A percentile compares a stretch with the other conserved stretches of the same genome.
phyloP scores from a whole-genome alignment of 176 grass and related monocot genomes.

The Avena atlantica region DNA sequence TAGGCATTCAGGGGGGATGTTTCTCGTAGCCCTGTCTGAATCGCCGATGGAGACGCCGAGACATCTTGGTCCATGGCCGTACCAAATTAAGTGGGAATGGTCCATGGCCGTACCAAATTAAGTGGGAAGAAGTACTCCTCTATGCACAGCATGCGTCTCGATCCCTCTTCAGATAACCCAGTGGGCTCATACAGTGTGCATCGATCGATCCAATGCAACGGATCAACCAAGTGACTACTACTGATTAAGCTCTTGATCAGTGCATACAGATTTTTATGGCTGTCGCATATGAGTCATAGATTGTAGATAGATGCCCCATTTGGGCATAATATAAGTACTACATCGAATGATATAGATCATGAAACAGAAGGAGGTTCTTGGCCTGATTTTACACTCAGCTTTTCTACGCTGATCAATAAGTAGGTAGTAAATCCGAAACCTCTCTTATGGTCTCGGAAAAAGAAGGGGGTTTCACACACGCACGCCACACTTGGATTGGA shows the following conservation, averaged over 20 bases:
- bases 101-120: background rate
- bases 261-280: background rate
- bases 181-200: background rate
- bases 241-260: background rate
- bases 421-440: slow-evolving; percentile 33
- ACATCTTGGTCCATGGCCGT: background rate
- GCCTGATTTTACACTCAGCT: slow-evolving; percentile 27
- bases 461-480: background rate
- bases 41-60: background rate
- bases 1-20: background rate
- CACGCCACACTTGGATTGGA: slow-evolving; percentile 24
- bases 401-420: background rate
- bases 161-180: background rate
- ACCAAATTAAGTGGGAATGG: background rate
- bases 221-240: background rate
- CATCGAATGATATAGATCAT: slow-evolving; percentile 32
- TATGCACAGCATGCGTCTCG: background rate
- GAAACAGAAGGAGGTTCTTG: slow-evolving; percentile 32
- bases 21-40: background rate
- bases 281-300: no score
- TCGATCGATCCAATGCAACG: background rate
- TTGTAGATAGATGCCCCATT: background rate
- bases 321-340: background rate
- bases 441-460: slow-evolving; percentile 10
- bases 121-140: background rate